Evolutionary conservation across 108 stramenopile genomes (phyloP), one percentile per base, ranked within the genome.

Genomic region (Nitzschia sp.): DNA sequence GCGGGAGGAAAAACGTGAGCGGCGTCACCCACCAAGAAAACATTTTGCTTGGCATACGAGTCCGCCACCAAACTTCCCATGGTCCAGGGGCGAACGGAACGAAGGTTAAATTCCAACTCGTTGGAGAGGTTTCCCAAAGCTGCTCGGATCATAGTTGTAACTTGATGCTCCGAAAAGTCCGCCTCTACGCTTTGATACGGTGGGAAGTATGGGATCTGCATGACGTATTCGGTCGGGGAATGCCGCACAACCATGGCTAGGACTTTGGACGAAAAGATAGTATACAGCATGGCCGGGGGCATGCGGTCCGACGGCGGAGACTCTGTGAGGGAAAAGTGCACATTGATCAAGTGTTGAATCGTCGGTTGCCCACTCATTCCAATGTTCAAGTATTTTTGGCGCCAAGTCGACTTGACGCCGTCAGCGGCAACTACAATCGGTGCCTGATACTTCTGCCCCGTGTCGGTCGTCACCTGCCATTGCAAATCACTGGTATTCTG

Each of bases 1-100:
- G 98, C 96, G 0, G 98, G 98, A 9, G 98, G 96, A 71, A 97
- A 98, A 11, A 89, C 89, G 78, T 98, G 98, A 1, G 97, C 97
- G 6, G 97, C 91, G 72, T 98, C 98, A 2, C 98, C 98, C 3
- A 82, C 92, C 47, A 96, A 64, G 15, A 90, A 76, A 5, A 80
- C 59, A 24, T 88, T 70, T 11, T 67, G 36, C 13, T 73, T 36
- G 54, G 74, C 24, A 72, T 92, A 96, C 3, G 56, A 59, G 29
- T 92, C 59, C 32, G 91, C 90, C 17, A 92, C 85, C 45, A 82
- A 68, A 31, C 90, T 83, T 25, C 87, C 82, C 98, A 98, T 98
- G 51, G 79, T 91, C 98, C 98, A 98, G 4, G 90, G 73, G 9
- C 88, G 82, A 38, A 95, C 79, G 8, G 96, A 95, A 23, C 78